Evolutionary conservation across 2,329 filamentous ascomycete species (phyloP), one percentile per base, ranked within the genome.

Genomic region (Alternaria ventricosa): DNA sequence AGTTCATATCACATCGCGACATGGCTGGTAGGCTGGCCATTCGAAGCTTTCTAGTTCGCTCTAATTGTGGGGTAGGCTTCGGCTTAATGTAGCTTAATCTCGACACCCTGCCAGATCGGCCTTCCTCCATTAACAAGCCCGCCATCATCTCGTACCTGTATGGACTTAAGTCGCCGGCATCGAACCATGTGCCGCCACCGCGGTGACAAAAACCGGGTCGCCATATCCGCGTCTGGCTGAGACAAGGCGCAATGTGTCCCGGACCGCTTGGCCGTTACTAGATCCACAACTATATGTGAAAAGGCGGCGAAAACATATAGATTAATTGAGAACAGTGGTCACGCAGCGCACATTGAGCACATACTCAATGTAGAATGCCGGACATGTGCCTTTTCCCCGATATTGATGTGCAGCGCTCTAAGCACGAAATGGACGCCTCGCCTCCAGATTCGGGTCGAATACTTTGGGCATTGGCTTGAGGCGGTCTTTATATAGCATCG

Each of bases 261-360:
- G 76, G 77, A 74, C 76, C 76, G 77, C 61, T 55, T 70, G 66
- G 69, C 77, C 77, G 77, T 71, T 70, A 73, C 72, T 78, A 74
- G 63, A 62, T 61, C 55, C 45, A 62, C 63, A 53, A 54, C 49
- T 54, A 53, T 60, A 51, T 66, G 65, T 69, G 60, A 70, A 67
- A 67, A 74, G 67, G 72, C 74, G 71, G 68, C 68, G 71, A 71
- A 69, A 73, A 65, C 73, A 78, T 71, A 67, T 75, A 73, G 56
- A 76, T 79, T 77, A 56, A 79, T 79, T 79, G 74, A 72, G 60
- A 57, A 60, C 18, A 22, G 57, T 60, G 63, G 71, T 74, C 75
- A 75, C 73, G 66, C 67, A 63, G 55, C 60, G 57, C 69, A 47
- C 25, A 44, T 56, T 43, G 47, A 63, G 46, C 51, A 61, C 47